Percentiles rank a stretch among this genome's conserved stretches.
phyloP scores from a whole-genome alignment of 192 early-diverging fungal genomes.

The Umbelopsis sp. region DNA sequence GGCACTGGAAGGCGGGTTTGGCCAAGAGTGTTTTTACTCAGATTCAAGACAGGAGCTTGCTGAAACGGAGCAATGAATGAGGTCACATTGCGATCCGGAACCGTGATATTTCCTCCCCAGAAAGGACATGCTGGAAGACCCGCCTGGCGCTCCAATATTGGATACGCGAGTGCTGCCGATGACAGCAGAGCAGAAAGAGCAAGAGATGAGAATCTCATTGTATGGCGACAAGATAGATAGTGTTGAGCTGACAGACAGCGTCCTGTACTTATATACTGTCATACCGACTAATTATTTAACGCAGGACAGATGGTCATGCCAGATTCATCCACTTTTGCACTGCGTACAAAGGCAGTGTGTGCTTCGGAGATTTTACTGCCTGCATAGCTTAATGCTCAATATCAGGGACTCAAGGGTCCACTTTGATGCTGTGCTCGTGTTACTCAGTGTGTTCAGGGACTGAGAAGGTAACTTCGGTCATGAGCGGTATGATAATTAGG shows the following conservation, averaged over 20 bases:
- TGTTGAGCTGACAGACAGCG: no score
- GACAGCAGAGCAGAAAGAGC: neutral
- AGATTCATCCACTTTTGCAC: neutral
- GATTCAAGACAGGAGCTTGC: neutral
- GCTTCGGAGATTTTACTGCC: slow-evolving; percentile 13
- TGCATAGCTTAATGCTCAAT: slow-evolving; percentile 2
- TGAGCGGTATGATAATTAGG: neutral
- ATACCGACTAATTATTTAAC: neutral
- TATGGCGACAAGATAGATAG: neutral
- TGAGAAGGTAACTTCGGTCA: slow-evolving; percentile 7
- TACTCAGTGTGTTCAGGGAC: neutral
- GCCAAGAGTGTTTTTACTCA: neutral
- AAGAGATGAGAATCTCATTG: neutral
- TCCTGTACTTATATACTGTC: neutral
- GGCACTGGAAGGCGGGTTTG: neutral
- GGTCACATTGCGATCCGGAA: neutral
- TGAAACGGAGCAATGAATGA: neutral
- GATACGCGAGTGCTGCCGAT: neutral
- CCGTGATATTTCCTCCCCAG: slow-evolving; percentile 19
- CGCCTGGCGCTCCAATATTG: neutral
- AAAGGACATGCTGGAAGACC: neutral
- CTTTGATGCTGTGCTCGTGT: neutral
- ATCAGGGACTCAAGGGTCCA: slow-evolving; percentile 7
- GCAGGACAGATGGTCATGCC: neutral
- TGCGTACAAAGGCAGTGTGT: neutral